Evolutionary conservation across 2,329 filamentous ascomycete genomes (phyloP), one percentile per base, ranked within the genome.

Genomic region (Pseudogymnoascus sp.): DNA sequence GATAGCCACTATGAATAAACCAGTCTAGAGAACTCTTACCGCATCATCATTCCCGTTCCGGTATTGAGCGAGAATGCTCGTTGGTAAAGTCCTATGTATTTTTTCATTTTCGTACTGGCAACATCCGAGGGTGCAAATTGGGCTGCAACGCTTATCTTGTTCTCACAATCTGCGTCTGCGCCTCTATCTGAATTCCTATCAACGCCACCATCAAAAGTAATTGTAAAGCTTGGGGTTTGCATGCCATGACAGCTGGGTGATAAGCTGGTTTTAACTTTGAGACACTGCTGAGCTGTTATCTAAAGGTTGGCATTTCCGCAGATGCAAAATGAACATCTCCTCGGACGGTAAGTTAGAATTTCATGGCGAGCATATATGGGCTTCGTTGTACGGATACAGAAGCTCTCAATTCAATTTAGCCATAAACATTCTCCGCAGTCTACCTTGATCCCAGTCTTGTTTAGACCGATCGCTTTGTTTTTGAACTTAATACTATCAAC

Each of bases 1-100:
- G 50, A 57, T 33, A 33, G 50, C n/a, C 50, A 57, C 28, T 31
- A 57, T 57, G 28, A 57, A 33, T 19, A 57, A 57, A 57, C 50
- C 50, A 57, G 28, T 8, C 50, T 33, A 17, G 28, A 11, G 28
- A 57, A 33, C 13, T 15, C 28, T 33, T 57, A 11, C 50, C 50
- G 28, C 15, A 2, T 33, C 50, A 21, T 57, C 28, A 33, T 57
- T 57, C 28, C 17, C 17, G 10, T 33, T 33, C 50, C 50, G 50
- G 35, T 35, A 57, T 21, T 19, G 28, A 33, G 50, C 50, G 50
- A 35, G 50, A 17, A 19, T 57, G 4, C 23, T 57, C 28, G n/a
- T 19, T 19, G n/a, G 50, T 33, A 11, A 57, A 9, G 11, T 4
- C 28, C 17, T 13, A 10, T 11, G 21, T 57, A 9, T 33, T 33